These are phyloP conservation scores for Arthrinium puccinioides DNA, from an alignment of 2,329 filamentous ascomycete genomes.

Conservation along the genomic window DNA sequence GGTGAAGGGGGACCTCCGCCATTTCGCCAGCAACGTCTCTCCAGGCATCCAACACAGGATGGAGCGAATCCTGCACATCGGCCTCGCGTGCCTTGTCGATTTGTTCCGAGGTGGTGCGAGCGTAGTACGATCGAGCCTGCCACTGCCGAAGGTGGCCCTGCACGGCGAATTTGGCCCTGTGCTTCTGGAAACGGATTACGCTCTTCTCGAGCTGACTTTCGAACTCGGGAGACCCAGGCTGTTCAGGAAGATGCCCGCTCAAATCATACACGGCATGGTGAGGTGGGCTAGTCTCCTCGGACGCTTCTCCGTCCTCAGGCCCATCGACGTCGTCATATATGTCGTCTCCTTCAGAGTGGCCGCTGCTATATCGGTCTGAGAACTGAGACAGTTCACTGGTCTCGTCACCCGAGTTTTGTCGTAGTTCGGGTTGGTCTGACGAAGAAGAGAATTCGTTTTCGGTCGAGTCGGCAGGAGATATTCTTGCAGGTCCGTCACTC, in stretches of 20 bases:
- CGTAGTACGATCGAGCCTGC: constrained; percentile 16
- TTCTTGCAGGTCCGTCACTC: constrained; percentile 22
- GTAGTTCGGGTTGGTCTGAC: constrained; percentile 2
- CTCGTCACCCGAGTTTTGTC: neutral
- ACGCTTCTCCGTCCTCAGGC: neutral
- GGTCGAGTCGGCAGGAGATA: constrained; percentile 14
- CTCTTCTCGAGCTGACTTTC: constrained; percentile 15
- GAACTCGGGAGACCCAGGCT: neutral
- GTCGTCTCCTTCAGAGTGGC: too few relatives aligned
- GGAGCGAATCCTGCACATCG: constrained; percentile 14
- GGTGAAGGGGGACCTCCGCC: constrained; percentile 10
- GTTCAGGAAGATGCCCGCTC: too few relatives aligned
- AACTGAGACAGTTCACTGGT: constrained; percentile 7
- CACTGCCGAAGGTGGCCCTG: constrained; percentile 17
- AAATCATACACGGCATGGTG: too few relatives aligned
- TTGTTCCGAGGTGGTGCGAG: constrained; percentile 13
- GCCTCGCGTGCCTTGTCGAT: constrained; percentile 16
- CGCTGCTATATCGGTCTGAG: constrained; percentile 12
- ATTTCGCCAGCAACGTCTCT: constrained; percentile 15
- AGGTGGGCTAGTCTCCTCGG: too few relatives aligned
- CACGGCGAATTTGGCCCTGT: constrained; percentile 16
- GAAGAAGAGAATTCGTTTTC: constrained; percentile 11
- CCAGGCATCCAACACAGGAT: constrained; percentile 17
- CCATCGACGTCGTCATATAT: neutral
- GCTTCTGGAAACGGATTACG: constrained; percentile 17